These are phyloP conservation scores for Sonneratia alba DNA, from an alignment of 345 rosid species.

Conservation along the genomic window DNA sequence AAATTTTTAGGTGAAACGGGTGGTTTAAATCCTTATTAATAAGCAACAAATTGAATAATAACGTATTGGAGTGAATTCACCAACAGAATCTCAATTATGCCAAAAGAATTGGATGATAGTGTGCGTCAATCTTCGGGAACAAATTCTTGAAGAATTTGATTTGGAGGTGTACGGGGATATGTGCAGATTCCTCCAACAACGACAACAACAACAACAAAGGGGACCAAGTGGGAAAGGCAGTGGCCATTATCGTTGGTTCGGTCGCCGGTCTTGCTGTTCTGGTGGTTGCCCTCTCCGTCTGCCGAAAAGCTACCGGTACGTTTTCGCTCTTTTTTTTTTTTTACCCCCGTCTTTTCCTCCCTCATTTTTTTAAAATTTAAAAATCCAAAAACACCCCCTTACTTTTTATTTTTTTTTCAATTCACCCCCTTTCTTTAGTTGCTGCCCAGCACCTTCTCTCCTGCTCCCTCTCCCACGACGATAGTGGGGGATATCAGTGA, in stretches of 20 bases:
- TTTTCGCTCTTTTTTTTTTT: not conserved
- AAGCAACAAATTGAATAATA: no score
- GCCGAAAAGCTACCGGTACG: constrained; percentile 47
- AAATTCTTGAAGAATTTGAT: constrained; percentile 3
- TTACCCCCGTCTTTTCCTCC: not conserved
- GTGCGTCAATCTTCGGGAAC: not conserved
- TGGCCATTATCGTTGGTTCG: constrained; percentile 71
- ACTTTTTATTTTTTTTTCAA: not conserved
- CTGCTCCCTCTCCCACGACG: no score
- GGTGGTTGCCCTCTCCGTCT: constrained; percentile 64
- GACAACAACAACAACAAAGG: constrained; percentile 13
- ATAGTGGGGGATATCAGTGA: no score
- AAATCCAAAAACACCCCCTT: not conserved
- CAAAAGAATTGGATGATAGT: no score
- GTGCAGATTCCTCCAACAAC: constrained; percentile 34
- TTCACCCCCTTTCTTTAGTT: no score
- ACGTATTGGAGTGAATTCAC: no score
- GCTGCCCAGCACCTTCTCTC: no score
- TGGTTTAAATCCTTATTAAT: no score
- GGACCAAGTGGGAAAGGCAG: constrained; percentile 65
- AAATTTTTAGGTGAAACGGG: no score
- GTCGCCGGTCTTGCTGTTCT: constrained; percentile 63
- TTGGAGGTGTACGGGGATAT: constrained; percentile 1
- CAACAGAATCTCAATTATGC: no score
- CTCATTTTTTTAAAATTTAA: not conserved